Percentiles rank a stretch among this genome's conserved stretches.
phyloP scores from a whole-genome alignment of 495 filamentous ascomycete genomes.

The Penicillium cosmopolitanum region DNA sequence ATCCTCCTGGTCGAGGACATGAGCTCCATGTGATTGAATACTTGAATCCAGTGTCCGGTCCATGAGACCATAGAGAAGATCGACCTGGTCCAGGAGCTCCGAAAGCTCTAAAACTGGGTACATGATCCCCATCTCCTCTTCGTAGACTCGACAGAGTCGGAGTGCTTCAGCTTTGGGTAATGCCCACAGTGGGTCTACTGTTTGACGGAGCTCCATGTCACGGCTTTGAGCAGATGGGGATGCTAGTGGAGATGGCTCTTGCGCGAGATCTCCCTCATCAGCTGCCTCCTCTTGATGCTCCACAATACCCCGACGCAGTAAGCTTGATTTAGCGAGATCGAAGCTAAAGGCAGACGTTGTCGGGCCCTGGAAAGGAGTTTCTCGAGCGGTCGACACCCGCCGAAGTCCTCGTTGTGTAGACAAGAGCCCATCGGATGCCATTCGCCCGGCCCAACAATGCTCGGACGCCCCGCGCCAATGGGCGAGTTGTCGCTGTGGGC shows the following conservation, averaged over 20 bases:
- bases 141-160: slow-evolving; percentile 73
- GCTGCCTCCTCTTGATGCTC: slow-evolving; percentile 44
- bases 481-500: slow-evolving; percentile 21
- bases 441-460: slow-evolving; percentile 10
- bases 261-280: slow-evolving; percentile 52
- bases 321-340: slow-evolving; percentile 77
- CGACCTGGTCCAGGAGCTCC: slow-evolving; percentile 61
- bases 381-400: slow-evolving; percentile 27
- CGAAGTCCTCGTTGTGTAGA: slow-evolving; percentile 24
- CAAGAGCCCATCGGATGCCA: slow-evolving; percentile 8
- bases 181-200: slow-evolving; percentile 75
- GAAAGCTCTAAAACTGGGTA: slow-evolving; percentile 77
- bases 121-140: slow-evolving; percentile 88
- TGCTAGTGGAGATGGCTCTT: slow-evolving; percentile 50
- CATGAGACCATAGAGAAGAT: slow-evolving; percentile 60
- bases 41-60: slow-evolving; percentile 34
- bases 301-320: slow-evolving; percentile 81
- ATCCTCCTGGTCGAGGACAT: slow-evolving; percentile 57
- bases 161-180: slow-evolving; percentile 73
- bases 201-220: slow-evolving; percentile 34
- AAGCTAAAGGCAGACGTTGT: slow-evolving; percentile 82
- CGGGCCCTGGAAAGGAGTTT: slow-evolving; percentile 71
- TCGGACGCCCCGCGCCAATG: slow-evolving; percentile 9
- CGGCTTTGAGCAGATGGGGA: slow-evolving; percentile 54
- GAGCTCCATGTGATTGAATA: neutral